phyloP scores from a whole-genome alignment of 257 asterid genomes.

The Solanum verrucosum region DNA sequence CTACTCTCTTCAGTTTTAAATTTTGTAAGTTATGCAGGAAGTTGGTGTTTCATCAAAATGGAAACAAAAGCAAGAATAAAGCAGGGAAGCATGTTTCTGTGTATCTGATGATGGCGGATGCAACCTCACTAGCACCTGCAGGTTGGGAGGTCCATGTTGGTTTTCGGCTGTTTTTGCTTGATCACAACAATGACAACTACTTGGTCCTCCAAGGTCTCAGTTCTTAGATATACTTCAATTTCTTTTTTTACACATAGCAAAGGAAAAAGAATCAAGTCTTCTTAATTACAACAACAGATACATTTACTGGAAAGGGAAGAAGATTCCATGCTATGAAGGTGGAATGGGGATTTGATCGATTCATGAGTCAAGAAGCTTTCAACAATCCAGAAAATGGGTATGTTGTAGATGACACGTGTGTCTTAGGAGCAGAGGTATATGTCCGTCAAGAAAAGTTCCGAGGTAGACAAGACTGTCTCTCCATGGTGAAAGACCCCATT shows the following conservation, averaged over 20 bases:
- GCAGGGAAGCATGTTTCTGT: conserved; percentile 39
- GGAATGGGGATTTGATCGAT: conserved; percentile 52
- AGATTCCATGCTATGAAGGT: conserved; percentile 43
- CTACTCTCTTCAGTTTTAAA: not conserved
- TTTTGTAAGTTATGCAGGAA: conserved; percentile 31
- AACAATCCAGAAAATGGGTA: conserved; percentile 47
- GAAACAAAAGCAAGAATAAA: conserved; percentile 49
- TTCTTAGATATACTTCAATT: not conserved
- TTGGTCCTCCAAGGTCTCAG: conserved; percentile 34
- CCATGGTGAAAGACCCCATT: conserved; percentile 47
- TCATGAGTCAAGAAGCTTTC: conserved; percentile 37
- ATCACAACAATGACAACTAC: conserved; percentile 56
- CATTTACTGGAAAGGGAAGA: conserved; percentile 17
- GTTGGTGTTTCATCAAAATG: conserved; percentile 52
- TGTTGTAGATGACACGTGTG: conserved; percentile 36
- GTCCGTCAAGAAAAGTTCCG: conserved; percentile 27
- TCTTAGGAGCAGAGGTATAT: conserved; percentile 61
- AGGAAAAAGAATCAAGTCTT: not conserved
- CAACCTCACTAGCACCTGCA: conserved; percentile 10
- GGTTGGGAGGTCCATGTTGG: conserved; percentile 48
- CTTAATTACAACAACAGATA: not conserved
- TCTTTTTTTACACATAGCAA: not conserved
- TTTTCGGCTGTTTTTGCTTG: conserved; percentile 46
- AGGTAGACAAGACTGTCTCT: conserved; percentile 36
- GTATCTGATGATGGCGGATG: conserved; percentile 34